A percentile compares a stretch with the other conserved stretches of the same genome.
Evolutionary conservation across 768 basidiomycete species (phyloP).

Genomic region (Amanita polypyramis): DNA sequence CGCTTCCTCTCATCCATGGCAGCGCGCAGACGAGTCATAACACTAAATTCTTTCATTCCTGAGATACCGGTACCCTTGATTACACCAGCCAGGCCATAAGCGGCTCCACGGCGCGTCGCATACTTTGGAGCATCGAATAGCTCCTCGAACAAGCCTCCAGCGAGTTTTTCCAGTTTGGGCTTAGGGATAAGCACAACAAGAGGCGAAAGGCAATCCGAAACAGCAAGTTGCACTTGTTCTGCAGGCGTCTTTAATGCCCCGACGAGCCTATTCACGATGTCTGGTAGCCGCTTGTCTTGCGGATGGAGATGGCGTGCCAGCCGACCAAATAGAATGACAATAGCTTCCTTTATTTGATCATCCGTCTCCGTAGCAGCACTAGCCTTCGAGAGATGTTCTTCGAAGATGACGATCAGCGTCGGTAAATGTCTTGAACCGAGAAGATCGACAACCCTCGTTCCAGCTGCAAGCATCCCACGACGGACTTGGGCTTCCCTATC

Average conservation of each 20-base stretch:
- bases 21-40: slow-evolving; percentile 61
- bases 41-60: slow-evolving; percentile 73
- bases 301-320: slow-evolving; percentile 80
- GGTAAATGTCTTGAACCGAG: slow-evolving; percentile 69
- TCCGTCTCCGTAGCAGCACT: slow-evolving; percentile 56
- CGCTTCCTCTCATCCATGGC: slow-evolving; percentile 86
- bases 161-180: slow-evolving; percentile 47
- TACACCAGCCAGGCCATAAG: slow-evolving; percentile 90
- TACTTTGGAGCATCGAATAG: slow-evolving; percentile 78
- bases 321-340: slow-evolving; percentile 90
- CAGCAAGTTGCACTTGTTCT: slow-evolving; percentile 93
- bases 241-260: slow-evolving; percentile 89
- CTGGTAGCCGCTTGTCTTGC: slow-evolving; percentile 66
- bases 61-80: slow-evolving; percentile 86
- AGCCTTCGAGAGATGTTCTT: slow-evolving; percentile 53
- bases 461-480: slow-evolving; percentile 80
- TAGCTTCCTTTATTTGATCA: slow-evolving; percentile 89
- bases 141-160: slow-evolving; percentile 68
- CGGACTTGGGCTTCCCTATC: slow-evolving; percentile 78
- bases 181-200: slow-evolving; percentile 60
- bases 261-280: slow-evolving; percentile 76
- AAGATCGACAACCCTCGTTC: slow-evolving; percentile 68
- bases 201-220: slow-evolving; percentile 90
- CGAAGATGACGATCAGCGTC: slow-evolving; percentile 72
- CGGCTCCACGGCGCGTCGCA: slow-evolving; percentile 90